Conservation (phyloP, 2,329 filamentous ascomycete genomes). For the Emericellopsis cladophorae region DNA sequence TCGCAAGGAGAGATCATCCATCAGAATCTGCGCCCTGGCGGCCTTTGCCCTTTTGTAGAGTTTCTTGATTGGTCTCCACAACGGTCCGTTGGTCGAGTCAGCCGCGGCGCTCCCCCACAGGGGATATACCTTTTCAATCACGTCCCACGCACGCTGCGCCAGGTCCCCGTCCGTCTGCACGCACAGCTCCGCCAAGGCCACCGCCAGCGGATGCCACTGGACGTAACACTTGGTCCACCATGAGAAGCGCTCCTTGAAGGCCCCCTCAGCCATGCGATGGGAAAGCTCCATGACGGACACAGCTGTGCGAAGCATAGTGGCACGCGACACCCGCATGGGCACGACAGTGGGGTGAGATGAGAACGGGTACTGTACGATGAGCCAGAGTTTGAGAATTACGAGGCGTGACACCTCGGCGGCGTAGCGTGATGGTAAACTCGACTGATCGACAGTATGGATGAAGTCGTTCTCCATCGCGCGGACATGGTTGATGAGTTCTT, state of each 20-base stretch:
- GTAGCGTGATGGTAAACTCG: constrained; percentile 19
- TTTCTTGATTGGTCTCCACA: constrained; percentile 42
- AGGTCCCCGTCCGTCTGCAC: constrained; percentile 29
- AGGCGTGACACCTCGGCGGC: constrained; percentile 26
- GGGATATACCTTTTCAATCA: constrained; percentile 31
- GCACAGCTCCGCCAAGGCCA: constrained; percentile 38
- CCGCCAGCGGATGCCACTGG: constrained; percentile 42
- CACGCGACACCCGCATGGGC: constrained; percentile 20
- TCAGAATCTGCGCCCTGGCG: constrained; percentile 18
- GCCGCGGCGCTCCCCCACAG: constrained; percentile 31
- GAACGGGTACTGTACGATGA: constrained; percentile 30
- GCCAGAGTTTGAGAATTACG: constrained; percentile 32
- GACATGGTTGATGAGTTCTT: constrained; percentile 25
- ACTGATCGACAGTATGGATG: constrained; percentile 18
- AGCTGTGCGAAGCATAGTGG: constrained; percentile 32
- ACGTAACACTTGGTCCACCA: constrained; percentile 39
- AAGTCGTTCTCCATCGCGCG: constrained; percentile 25
- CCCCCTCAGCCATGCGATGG: constrained; percentile 17
- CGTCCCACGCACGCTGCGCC: constrained; percentile 34
- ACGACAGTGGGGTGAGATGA: constrained; percentile 15
- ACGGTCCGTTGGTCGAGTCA: constrained; percentile 32
- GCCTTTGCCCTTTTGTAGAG: constrained; percentile 34
- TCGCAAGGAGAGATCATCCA: constrained; percentile 11
- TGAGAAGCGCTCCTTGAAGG: constrained; percentile 21
- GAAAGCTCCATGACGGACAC: constrained; percentile 31